Conservation (phyloP, 805 yeast genomes). For the Suhomyces prunicola region DNA sequence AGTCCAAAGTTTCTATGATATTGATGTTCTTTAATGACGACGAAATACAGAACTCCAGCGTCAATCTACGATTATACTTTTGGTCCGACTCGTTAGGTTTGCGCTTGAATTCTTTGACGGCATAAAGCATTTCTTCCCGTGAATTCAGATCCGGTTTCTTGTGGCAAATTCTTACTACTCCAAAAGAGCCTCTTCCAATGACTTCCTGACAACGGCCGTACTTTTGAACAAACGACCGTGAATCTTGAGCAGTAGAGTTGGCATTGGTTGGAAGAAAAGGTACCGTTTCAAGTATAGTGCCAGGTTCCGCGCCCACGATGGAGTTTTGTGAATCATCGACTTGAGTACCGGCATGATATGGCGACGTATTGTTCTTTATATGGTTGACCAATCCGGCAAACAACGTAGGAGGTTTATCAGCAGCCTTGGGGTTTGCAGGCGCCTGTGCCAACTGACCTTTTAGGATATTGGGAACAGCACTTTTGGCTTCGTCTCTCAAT, state of each 20-base stretch:
- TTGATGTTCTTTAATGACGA: conserved; percentile 75
- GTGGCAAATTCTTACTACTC: conserved; percentile 87
- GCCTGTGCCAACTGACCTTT: conserved; percentile 14
- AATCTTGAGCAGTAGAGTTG: conserved; percentile 22
- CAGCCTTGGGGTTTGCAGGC: conserved; percentile 7
- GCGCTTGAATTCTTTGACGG: conserved; percentile 82
- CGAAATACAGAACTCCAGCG: conserved; percentile 80
- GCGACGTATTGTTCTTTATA: conserved; percentile 35
- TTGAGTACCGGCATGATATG: conserved; percentile 9
- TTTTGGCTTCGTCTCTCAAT: conserved; percentile 64
- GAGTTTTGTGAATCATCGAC: not conserved
- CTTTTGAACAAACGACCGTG: conserved; percentile 71
- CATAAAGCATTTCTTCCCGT: conserved; percentile 52
- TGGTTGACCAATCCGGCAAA: conserved; percentile 66
- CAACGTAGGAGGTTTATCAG: conserved; percentile 61
- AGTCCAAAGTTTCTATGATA: conserved; percentile 72
- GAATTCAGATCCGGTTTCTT: conserved; percentile 38
- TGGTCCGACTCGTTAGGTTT: conserved; percentile 59
- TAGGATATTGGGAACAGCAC: conserved; percentile 68
- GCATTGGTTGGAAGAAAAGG: not conserved
- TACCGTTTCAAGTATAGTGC: not conserved
- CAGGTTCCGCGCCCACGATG: not conserved
- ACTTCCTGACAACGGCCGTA: conserved; percentile 95
- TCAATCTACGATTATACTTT: conserved; percentile 67
- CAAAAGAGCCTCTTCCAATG: conserved; percentile 91